Percentiles rank a stretch among this genome's conserved stretches.
phyloP scores from a whole-genome alignment of 805 yeast species.

The Saccharomycopsis synnaedendra region DNA sequence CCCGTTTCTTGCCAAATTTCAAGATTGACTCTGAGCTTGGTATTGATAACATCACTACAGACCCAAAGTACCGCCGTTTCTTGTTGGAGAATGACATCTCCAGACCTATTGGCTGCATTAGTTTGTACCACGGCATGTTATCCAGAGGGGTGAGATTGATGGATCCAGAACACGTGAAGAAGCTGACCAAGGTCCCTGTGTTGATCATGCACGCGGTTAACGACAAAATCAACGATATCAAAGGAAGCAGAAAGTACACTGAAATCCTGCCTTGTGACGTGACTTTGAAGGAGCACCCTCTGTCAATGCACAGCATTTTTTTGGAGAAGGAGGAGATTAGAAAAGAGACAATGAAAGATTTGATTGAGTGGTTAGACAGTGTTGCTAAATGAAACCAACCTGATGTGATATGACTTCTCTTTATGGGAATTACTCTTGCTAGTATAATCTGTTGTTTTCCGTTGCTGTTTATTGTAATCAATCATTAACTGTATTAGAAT shows the following conservation, averaged over 20 bases:
- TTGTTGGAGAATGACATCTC: constrained; percentile 23
- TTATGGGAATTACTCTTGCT: too few relatives aligned
- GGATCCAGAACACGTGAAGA: constrained; percentile 23
- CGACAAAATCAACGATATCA: constrained; percentile 50
- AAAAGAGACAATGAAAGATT: not conserved
- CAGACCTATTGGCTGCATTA: constrained; percentile 37
- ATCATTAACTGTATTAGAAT: too few relatives aligned
- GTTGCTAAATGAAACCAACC: too few relatives aligned
- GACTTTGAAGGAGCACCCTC: constrained; percentile 16
- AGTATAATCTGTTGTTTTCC: too few relatives aligned
- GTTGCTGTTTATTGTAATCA: too few relatives aligned
- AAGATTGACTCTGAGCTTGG: constrained; percentile 45
- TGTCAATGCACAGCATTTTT: constrained; percentile 22
- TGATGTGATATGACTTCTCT: too few relatives aligned
- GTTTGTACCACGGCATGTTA: constrained; percentile 49
- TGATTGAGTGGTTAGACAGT: not conserved
- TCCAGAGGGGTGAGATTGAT: constrained; percentile 45
- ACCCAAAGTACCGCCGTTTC: constrained; percentile 34
- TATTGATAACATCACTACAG: constrained; percentile 42
- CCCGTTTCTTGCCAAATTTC: constrained; percentile 34
- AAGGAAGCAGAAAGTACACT: constrained; percentile 34
- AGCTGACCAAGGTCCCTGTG: constrained; percentile 31
- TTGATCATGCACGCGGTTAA: constrained; percentile 49
- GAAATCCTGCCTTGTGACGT: constrained; percentile 22
- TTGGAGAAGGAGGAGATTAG: constrained; percentile 35